Base-by-base conservation (phyloP, 306 rosid species). In the Dalbergia oliveri region DNA sequence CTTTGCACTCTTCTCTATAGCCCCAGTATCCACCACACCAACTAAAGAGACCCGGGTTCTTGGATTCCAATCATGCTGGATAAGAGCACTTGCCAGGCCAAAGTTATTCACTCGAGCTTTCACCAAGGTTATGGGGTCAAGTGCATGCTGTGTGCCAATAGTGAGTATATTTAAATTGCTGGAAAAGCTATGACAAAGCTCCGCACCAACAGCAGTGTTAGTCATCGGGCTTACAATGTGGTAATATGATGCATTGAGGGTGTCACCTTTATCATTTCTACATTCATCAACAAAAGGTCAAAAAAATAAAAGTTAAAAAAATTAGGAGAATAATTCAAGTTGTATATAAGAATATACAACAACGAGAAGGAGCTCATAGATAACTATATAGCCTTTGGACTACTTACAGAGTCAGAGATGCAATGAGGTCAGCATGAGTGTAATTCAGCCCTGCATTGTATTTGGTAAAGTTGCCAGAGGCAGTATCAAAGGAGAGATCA, bases 21-120 rank as follows among this genome's bases (percentile, higher is more conserved):
- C 97, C 41, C 90, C 81, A 0, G 98, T 88, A 79, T 95, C 97
- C 26, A 93, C 98, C 88, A 91, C 98, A 34, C 97, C 96, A 8
- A 95, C 91, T 31, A 95, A 83, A 49, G 97, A 93, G 87, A 95
- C 78, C 21, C 94, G 85, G 34, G 94, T 88, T 75, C 81, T 91
- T 23, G 96, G 97, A 66, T 81, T 93, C 99, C 93, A 93, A 80
- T 91, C 96, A 39, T 95, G 97, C 93, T 91, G 95, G 84, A 95
- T 83, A 67, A 93, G 85, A 78, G 96, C 98, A 68, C 89, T 91
- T 31, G 97, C 91, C 88, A 66, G 77, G 13, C 99, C 99, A 8
- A 75, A 88, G 85, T 89, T 95, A 90, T 95, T 90, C 87, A 95
- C 93, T 19, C 98, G 88, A 33, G 91, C 97, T 90, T 93, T 95